Base-by-base conservation (phyloP, 805 yeast genomes). In the Saccharomycopsis capsularis region DNA sequence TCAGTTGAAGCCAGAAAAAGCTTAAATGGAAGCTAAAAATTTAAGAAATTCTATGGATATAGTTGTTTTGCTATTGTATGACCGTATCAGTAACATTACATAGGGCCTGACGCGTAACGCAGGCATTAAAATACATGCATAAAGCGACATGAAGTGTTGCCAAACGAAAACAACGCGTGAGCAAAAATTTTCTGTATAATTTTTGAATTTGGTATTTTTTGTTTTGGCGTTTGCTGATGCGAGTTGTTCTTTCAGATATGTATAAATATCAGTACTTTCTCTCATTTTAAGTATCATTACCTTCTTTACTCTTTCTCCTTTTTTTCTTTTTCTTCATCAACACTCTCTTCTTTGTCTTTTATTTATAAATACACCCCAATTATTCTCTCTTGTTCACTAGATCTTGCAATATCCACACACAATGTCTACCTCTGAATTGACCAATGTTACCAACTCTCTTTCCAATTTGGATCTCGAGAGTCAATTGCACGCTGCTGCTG, bases 401-500 rank as follows among this genome's bases (percentile, higher is more conserved):
- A n/a, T n/a, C n/a, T n/a, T n/a, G n/a, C n/a, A n/a, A 29, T 29
- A 29, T 29, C 32, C 7, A 29, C 7, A 29, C 15, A 40, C 37
- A n/a, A 49, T 51, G 52, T 39, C 52, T 30, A 22, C 39, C 18
- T 37, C 48, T 22, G 21, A 41, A 25, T 27, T 41, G 16, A 29
- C 19, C 19, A 40, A 50, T 23, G 19, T 50, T 32, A 40, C 53
- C 15, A 15, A 29, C 23, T 16, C 48, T 19, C n/a, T 51, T 18
- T 38, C 44, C 19, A 41, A 41, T 42, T 34, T 51, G 43, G 25
- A 25, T 27, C 40, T 51, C 22, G 52, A 51, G 22, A 35, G 37
- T 21, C 15, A 50, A 27, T 42, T 51, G 43, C 42, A 36, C 5
- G 45, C 41, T 43, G 55, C 55, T 52, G 55, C 51, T 27, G 46